Evolutionary conservation across 805 yeast genomes (phyloP), one percentile per base, ranked within the genome.

Genomic region (Yarrowia osloensis): DNA sequence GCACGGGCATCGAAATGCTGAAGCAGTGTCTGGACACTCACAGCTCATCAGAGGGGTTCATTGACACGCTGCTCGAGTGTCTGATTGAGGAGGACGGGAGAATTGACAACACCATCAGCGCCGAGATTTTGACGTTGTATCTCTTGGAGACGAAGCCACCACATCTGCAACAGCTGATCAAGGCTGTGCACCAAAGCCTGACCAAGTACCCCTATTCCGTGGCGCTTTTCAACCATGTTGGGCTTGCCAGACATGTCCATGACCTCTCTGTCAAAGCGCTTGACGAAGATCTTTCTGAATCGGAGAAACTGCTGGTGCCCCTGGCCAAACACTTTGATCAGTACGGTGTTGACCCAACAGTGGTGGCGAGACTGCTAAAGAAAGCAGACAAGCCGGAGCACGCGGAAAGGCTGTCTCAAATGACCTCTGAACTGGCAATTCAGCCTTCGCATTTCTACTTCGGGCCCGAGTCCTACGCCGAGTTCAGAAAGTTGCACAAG

Each of bases 51-150:
- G 63, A 57, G 19, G 37, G 37, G 12, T 57, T 57, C 22, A 7
- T 39, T 12, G 63, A 57, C 39, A 57, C 49, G 13, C 15, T 57
- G 37, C 26, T 57, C 15, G 49, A 57, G 63, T 57, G 63, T 40
- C 42, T 57, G 31, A 39, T 57, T 12, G 63, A 57, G 49, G 37
- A 39, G 26, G 63, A 40, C 13, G 37, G 29, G 4, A 26, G 63
- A 19, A 28, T 57, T n/a, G 63, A 57, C 37, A 57, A 57, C 49
- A 39, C 63, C 2, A n/a, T 57, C 24, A n/a, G 26, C 28, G 63
- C 63, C 2, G 63, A 57, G 37, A 57, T 57, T 29, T 39, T 57
- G 15, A 57, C 63, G 13, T 49, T 57, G n/a, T 57, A 57, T 19
- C 49, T 57, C 26, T 17, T 57, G 24, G 49, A 57, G 40, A 40